These are phyloP conservation scores for Plantago elongata DNA, from an alignment of 257 asterid species.

Conservation along the genomic window DNA sequence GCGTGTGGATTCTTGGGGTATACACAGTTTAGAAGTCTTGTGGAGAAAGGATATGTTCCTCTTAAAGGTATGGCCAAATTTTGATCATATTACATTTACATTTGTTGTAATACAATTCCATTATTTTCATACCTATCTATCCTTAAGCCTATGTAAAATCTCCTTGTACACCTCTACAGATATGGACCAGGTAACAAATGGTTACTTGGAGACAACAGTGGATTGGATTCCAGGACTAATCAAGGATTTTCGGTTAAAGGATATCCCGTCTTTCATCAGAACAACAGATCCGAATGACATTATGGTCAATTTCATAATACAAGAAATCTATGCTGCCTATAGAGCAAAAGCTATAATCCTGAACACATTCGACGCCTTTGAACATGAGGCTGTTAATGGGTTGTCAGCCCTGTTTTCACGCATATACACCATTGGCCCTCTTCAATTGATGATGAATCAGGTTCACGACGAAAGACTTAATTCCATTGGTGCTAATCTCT, in stretches of 20 bases:
- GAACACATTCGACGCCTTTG: conserved; percentile 22
- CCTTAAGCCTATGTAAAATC: not conserved
- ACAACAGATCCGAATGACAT: conserved; percentile 18
- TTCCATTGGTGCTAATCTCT: not conserved
- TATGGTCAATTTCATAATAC: conserved; percentile 15
- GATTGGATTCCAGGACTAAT: conserved; percentile 19
- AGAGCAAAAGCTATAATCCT: conserved; percentile 15
- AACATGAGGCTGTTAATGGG: conserved; percentile 5
- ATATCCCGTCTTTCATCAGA: conserved; percentile 16
- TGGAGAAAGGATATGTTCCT: conserved; percentile 13
- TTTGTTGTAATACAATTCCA: no score
- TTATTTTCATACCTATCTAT: no score
- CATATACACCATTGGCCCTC: conserved; percentile 15
- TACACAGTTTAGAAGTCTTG: conserved; percentile 4
- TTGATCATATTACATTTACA: no score
- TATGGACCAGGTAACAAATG: conserved; percentile 8
- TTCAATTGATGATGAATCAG: conserved; percentile 26
- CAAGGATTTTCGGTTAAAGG: conserved; percentile 7
- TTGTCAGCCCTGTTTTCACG: conserved; percentile 3
- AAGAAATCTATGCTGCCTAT: not conserved
- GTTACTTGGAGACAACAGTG: conserved; percentile 16
- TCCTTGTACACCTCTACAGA: not conserved
- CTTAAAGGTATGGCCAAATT: conserved; percentile 10
- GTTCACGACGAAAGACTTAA: conserved; percentile 17
- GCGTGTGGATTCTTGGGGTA: conserved; percentile 20